Base-by-base conservation (phyloP, 2,329 filamentous ascomycete species). In the Dactylellina cionopaga region DNA sequence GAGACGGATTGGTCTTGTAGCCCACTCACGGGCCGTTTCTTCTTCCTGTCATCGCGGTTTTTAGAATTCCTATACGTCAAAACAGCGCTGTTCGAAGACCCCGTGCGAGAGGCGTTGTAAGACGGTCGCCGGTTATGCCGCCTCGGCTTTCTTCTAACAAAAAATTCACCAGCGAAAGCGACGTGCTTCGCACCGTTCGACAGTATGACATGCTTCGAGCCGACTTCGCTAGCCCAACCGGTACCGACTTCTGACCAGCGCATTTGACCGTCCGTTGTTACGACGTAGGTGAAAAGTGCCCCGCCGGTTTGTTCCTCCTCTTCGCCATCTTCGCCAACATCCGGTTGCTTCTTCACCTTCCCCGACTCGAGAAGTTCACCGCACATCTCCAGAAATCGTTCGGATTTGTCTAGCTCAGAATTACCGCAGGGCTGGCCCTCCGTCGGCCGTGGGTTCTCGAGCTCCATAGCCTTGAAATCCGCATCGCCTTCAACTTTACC, bases 101-200 rank as follows among this genome's bases (percentile, higher is more conserved):
- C 56, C 1, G 56, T 33, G n/a, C 65, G 65, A 19, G 54, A 39
- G 13, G 41, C 15, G 17, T 25, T 33, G 24, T 54, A 72, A 22
- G 68, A 72, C 2, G 68, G 68, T 11, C 68, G 59, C 27, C 68
- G 54, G 22, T 47, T 41, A 31, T 60, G 59, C 13, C 43, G 33
- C 24, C 54, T 72, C 10, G 68, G 68, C 15, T 72, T 72, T 13
- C 68, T 51, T 17, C 68, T 44, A 22, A 72, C 55, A 17, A 72
- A 74, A n/a, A 74, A 74, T n/a, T 74, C 69, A 9, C 69, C 69
- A 2, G 69, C 60, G 33, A 74, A 68, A n/a, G 69, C 69, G 15
- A 74, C 69, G 24, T 74, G 54, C 19, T 68, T 68, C 1, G 62
- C 62, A 10, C 69, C 69, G 35, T 74, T 74, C 0, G 62, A 31